phyloP scores from a whole-genome alignment of 192 early-diverging fungal species.

The Backusella luteola region DNA sequence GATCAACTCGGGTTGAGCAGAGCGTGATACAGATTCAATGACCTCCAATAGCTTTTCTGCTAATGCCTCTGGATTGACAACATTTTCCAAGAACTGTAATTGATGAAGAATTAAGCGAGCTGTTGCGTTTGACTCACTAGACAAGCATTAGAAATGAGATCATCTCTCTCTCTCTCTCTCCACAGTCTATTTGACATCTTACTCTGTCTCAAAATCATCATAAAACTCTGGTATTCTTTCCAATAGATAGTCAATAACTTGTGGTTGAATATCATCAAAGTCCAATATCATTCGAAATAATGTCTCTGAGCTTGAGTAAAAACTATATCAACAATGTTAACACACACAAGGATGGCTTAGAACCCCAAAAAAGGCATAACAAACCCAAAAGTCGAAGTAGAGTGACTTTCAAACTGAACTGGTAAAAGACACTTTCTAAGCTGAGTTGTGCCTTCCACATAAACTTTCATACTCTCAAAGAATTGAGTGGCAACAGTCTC shows the following conservation, averaged over 20 bases:
- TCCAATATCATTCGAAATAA: conserved; percentile 58
- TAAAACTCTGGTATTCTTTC: conserved; percentile 64
- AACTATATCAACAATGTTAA: neutral
- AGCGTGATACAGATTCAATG: neutral
- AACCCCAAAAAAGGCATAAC: neutral
- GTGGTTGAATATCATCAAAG: conserved; percentile 59
- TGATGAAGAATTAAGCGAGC: conserved; percentile 68
- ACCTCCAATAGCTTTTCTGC: conserved; percentile 67
- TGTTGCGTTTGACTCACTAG: conserved; percentile 47
- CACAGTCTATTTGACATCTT: neutral
- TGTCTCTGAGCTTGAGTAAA: conserved; percentile 43
- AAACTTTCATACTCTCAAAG: conserved; percentile 15
- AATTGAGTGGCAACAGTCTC: conserved; percentile 4
- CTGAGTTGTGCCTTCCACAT: neutral
- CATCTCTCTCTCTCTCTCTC: too few species aligned
- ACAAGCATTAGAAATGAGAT: neutral
- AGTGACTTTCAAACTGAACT: neutral
- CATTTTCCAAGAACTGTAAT: conserved; percentile 73
- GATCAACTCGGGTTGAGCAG: conserved; percentile 67
- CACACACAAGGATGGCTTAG: too few species aligned
- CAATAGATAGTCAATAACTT: conserved; percentile 48
- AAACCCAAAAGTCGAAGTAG: neutral
- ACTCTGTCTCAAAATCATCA: conserved; percentile 42
- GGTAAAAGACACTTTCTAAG: conserved; percentile 28
- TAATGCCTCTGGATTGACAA: conserved; percentile 58